Base-by-base conservation (phyloP, 75 land plant species). In the Cupressus sempervirens region DNA sequence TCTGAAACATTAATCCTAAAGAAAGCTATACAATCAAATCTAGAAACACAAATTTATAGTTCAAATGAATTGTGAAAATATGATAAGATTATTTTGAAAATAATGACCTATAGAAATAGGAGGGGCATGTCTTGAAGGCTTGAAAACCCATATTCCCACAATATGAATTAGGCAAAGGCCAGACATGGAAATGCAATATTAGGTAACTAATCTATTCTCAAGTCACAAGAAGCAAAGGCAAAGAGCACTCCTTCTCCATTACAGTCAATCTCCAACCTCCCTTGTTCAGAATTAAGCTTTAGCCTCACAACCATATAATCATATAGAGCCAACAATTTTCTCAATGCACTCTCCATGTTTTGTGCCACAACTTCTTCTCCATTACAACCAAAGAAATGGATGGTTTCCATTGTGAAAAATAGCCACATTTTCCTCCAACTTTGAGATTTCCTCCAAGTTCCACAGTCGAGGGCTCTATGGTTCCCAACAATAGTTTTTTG, bases 221-320 rank as follows among this genome's bases (percentile, higher is more conserved):
- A 84, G 43, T 88, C 88, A 80, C 88, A 82, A 8, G 86, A 45
- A 3, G 93, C 93, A 20, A 84, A 86, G 26, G 82, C 82, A 81
- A 94, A 90, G 10, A 87, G 92, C 12, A 68, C 92, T 10, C 96
- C 94, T 52, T 87, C 91, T 3, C 43, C 87, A 83, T 94, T 94
- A 85, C 94, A 92, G 65, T 89, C 88, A 56, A 94, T 88, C 82
- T 93, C 94, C 65, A 93, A 70, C 80, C 96, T 79, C 4, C 84
- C 88, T 20, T 62, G 36, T 50, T 85, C 74, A 32, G 81, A 86
- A 43, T 90, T 89, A 38, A 89, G 20, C 88, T 73, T 81, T 48
- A 90, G 77, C 68, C 96, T 83, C 29, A 93, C 94, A 0, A 92
- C 94, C 87, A 89, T 20, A 82, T 93, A 90, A 52, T 93, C 89